These are phyloP conservation scores for Pseudopithomyces maydicus DNA, from an alignment of 2,329 filamentous ascomycete genomes.

Conservation along the genomic window DNA sequence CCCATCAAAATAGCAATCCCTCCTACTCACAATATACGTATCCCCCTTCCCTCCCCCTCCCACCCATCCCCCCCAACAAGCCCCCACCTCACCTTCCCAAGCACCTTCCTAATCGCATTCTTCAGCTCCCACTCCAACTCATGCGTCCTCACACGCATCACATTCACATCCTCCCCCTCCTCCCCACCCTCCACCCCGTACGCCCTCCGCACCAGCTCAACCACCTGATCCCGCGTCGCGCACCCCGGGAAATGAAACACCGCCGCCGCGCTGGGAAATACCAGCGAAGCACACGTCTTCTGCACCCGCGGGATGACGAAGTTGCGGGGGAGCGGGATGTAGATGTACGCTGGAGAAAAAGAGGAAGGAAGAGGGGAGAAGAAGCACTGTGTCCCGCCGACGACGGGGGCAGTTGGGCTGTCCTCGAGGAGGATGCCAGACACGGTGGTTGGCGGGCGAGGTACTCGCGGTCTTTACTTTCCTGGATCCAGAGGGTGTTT, in stretches of 20 bases:
- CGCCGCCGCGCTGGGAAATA: constrained; percentile 2
- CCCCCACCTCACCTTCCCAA: constrained; percentile 6
- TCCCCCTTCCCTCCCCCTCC: constrained; percentile 13
- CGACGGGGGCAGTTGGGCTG: background rate
- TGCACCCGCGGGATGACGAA: constrained; percentile 9
- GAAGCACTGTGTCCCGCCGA: too few relatives aligned
- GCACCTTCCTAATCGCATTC: constrained; percentile 8
- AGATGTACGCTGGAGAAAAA: constrained; percentile 1
- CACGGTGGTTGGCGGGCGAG: background rate
- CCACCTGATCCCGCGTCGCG: constrained; percentile 9
- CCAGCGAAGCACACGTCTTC: background rate
- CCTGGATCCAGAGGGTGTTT: constrained; percentile 2
- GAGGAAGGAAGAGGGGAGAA: too few relatives aligned
- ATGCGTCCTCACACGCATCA: constrained; percentile 11
- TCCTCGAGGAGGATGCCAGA: background rate
- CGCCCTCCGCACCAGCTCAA: background rate
- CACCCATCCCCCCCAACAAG: constrained; percentile 5
- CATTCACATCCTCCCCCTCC: background rate
- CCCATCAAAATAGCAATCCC: constrained; percentile 7
- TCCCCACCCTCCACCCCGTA: background rate
- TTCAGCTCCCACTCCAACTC: constrained; percentile 18
- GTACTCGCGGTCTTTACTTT: constrained; percentile 2
- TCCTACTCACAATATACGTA: constrained; percentile 17
- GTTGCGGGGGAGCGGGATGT: constrained; percentile 13
- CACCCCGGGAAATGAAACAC: constrained; percentile 13